phyloP scores from a whole-genome alignment of 1,284 basidiomycete genomes.

The Phellopilus nigrolimitatus region DNA sequence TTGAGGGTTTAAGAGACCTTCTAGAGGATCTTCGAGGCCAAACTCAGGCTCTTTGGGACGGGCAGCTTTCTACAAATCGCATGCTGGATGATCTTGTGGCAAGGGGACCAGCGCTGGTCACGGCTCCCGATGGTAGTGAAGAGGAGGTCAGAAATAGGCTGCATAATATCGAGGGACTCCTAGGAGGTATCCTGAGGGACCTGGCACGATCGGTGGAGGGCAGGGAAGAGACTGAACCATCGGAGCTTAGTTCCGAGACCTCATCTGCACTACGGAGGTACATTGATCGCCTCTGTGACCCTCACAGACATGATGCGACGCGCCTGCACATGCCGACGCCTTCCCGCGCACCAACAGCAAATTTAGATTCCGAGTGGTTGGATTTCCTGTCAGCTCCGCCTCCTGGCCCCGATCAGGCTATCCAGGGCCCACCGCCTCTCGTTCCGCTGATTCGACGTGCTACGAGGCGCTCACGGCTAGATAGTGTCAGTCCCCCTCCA shows the following conservation, averaged over 20 bases:
- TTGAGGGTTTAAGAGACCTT: constrained; percentile 28
- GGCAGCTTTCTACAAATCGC: constrained; percentile 52
- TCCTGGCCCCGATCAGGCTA: constrained; percentile 13
- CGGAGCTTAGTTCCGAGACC: constrained; percentile 19
- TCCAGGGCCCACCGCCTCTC: constrained; percentile 19
- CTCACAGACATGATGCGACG: constrained; percentile 9
- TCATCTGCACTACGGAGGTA: constrained; percentile 17
- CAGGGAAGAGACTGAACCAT: constrained; percentile 12
- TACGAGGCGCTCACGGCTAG: background rate
- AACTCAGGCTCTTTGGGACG: constrained; percentile 48
- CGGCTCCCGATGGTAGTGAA: constrained; percentile 27
- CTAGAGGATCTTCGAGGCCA: constrained; percentile 49
- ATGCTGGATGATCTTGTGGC: constrained; percentile 40
- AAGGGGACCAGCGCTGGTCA: constrained; percentile 19
- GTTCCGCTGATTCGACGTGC: constrained; percentile 14
- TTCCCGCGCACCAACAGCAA: constrained; percentile 10
- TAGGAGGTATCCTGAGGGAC: constrained; percentile 31
- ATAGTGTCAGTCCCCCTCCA: constrained; percentile 13
- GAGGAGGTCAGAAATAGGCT: constrained; percentile 36
- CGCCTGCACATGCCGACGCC: constrained; percentile 21
- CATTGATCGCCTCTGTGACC: constrained; percentile 17
- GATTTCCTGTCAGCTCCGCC: constrained; percentile 17
- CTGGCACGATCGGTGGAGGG: constrained; percentile 1
- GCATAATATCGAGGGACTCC: constrained; percentile 37
- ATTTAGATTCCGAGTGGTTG: constrained; percentile 18